phyloP scores from a whole-genome alignment of 192 early-diverging fungal genomes.

The Coemansia sp. region DNA sequence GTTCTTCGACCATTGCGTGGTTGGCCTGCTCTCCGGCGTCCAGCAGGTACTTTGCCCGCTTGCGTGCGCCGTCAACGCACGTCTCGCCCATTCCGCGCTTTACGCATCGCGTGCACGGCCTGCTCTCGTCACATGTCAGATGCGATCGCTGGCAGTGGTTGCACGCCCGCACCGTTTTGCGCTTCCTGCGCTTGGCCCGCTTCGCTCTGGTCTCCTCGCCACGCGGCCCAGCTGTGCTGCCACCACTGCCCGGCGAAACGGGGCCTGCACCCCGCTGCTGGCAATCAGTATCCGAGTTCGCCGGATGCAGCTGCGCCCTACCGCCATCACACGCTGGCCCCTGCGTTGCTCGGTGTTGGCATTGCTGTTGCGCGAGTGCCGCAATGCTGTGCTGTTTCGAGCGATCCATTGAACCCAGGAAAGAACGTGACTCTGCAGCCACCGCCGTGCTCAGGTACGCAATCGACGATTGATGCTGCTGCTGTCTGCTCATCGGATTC shows the following conservation, averaged over 20 bases:
- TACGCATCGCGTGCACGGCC: conserved; percentile 85
- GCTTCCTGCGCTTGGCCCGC: conserved; percentile 17
- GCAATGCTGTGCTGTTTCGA: background rate
- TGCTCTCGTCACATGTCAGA: conserved; percentile 59
- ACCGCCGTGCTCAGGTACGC: conserved; percentile 25
- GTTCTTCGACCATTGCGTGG: conserved; percentile 11
- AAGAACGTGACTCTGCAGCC: background rate
- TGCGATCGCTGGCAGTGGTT: conserved; percentile 62
- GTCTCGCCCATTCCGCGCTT: conserved; percentile 70
- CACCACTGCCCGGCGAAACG: background rate
- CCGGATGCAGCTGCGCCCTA: background rate
- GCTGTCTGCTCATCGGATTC: conserved; percentile 1
- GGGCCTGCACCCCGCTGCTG: conserved; percentile 1
- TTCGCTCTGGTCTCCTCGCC: background rate
- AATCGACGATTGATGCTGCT: conserved; percentile 22
- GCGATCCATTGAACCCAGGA: conserved; percentile 14
- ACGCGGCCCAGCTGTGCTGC: background rate
- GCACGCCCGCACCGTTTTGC: conserved; percentile 59
- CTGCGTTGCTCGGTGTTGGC: too few species aligned
- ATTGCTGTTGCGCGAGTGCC: background rate
- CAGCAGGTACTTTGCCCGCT: conserved; percentile 88
- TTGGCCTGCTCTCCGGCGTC: conserved; percentile 53
- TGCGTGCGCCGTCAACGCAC: conserved; percentile 80
- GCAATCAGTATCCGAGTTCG: conserved; percentile 2
- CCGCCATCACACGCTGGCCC: too few species aligned